Evolutionary conservation across 2,329 filamentous ascomycete genomes (phyloP).

Genomic region (Paraphaeosphaeria sporulosa): DNA sequence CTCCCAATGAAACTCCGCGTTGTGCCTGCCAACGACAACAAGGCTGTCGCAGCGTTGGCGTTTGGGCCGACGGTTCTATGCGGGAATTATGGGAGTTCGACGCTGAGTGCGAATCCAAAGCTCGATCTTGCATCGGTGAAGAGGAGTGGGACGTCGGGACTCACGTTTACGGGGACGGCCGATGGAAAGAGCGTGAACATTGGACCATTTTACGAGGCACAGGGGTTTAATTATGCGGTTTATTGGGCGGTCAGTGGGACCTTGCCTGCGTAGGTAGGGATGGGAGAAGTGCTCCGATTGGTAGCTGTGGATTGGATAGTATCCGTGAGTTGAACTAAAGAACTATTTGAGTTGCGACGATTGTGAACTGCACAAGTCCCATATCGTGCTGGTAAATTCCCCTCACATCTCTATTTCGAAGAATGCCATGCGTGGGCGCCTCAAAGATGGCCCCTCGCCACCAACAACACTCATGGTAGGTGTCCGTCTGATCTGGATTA

Average conservation of each 20-base stretch:
- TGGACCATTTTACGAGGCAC: conserved; percentile 35
- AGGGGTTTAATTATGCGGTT: conserved; percentile 35
- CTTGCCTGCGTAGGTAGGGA: conserved; percentile 9
- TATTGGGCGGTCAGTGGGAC: conserved; percentile 30
- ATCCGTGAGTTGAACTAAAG: no score
- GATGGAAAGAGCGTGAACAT: conserved; percentile 26
- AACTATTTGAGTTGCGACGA: no score
- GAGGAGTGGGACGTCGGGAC: conserved; percentile 15
- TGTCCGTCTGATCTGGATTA: no score
- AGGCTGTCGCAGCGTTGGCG: conserved; percentile 53
- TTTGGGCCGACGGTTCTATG: conserved; percentile 58
- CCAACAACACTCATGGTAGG: no score
- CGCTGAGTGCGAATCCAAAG: conserved; percentile 22
- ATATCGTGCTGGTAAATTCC: no score
- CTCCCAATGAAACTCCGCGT: conserved; percentile 57
- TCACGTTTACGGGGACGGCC: conserved; percentile 29
- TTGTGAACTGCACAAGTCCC: no score
- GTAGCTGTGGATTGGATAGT: no score
- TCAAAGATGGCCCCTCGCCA: no score
- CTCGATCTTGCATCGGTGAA: conserved; percentile 26
- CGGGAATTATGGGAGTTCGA: conserved; percentile 54
- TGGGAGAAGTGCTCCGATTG: neutral
- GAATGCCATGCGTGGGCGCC: no score
- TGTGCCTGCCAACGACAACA: conserved; percentile 58
- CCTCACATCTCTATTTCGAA: no score